phyloP scores from a whole-genome alignment of 768 basidiomycete species.

The Phlebiopsis gigantea region DNA sequence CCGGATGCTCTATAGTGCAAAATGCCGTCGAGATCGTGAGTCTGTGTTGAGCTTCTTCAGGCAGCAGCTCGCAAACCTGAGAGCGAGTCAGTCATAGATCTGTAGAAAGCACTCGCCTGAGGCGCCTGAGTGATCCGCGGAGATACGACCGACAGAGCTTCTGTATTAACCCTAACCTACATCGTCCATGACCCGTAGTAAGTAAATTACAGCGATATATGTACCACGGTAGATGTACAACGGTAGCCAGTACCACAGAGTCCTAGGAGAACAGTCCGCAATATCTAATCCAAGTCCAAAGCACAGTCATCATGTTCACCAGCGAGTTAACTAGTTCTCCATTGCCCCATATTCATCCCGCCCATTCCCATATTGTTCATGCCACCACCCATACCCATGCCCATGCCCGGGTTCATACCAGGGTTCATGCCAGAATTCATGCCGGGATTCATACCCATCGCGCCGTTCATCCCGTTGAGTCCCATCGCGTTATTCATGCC shows the following conservation, averaged over 20 bases:
- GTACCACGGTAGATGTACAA: neutral
- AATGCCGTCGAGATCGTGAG: too few relatives aligned
- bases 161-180: too few relatives aligned
- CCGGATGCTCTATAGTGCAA: too few relatives aligned
- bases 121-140: too few relatives aligned
- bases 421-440: constrained; percentile 17
- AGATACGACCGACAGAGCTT: too few relatives aligned
- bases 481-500: constrained; percentile 29
- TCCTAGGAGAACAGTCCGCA: neutral
- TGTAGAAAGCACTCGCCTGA: too few relatives aligned
- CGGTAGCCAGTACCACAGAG: neutral
- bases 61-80: too few relatives aligned
- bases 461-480: constrained; percentile 15
- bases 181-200: too few relatives aligned
- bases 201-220: neutral
- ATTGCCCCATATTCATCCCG: constrained; percentile 33
- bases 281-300: neutral
- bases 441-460: constrained; percentile 19
- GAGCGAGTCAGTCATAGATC: too few relatives aligned
- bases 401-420: constrained; percentile 11
- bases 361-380: constrained; percentile 22
- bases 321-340: constrained; percentile 21
- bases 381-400: constrained; percentile 16
- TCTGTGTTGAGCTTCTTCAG: too few relatives aligned
- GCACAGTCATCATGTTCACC: neutral